Evolutionary conservation across 345 rosid genomes (phyloP), one percentile per base, ranked within the genome.

Genomic region (Schrenkiella parvula): DNA sequence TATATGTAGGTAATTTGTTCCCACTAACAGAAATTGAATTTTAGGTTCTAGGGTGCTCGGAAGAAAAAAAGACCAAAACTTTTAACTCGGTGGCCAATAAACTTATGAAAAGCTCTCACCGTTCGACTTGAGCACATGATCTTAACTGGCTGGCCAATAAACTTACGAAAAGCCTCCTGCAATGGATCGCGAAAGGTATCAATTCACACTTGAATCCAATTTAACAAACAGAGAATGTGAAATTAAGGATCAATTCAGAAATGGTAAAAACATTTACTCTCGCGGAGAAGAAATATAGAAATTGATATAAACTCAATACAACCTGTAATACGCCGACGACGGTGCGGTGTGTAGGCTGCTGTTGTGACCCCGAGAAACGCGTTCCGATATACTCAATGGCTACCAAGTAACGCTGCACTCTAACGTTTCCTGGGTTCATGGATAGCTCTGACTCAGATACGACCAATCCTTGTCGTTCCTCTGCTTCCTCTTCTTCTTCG

Each of bases 311-410:
- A 70, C 23, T 21, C 17, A 34, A 7, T 22, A 18, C 4, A 61
- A 92, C 98, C 95, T 93, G 89, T 43, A 93, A 86, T 7, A 77
- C 92, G 10, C 95, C 95, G 50, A 87, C 91, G 54, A 88, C 98
- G 0, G 98, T 93, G 28, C 98, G 84, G 71, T 66, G 44, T 54
- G 42, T 81, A 15, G 74, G 79, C 76, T 93, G 98, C 78, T 93
- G 82, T 76, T 93, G 98, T 18, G 96, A 89, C 1, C 98, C 97
- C 4, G 82, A 84, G 71, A 93, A 93, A 23, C 92, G 92, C 51
- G 95, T 89, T 7, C 98, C 97, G 5, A 91, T 79, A 57, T 93
- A 93, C 81, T 93, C 96, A 22, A 93, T 68, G 39, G 96, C 96
- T 1, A 93, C 71, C 80, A 93, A 79, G 74, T 93, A 93, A 38